Base-by-base conservation (phyloP, 768 basidiomycete species). In the Amanita polypyramis region DNA sequence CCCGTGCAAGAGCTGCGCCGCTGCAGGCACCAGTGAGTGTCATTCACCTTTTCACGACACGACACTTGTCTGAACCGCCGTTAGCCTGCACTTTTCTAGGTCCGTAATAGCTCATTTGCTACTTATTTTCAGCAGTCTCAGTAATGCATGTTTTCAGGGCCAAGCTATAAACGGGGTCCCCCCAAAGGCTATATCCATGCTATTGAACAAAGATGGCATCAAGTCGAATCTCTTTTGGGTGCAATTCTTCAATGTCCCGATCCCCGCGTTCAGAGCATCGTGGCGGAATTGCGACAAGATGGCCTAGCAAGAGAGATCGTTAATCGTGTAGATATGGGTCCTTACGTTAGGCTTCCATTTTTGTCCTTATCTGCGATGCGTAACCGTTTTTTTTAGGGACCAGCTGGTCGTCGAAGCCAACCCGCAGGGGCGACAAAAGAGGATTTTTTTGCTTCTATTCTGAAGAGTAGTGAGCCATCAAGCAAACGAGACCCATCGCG, bases 121-220 rank as follows among this genome's bases (percentile, higher is more conserved):
- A 25, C 33, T 45, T 21, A 23, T 35, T 23, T 43, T 27, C 34
- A 36, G 19, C 47, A 7, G 33, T 27, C 12, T 21, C 20, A 29
- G 2, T 36, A 23, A 38, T 19, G 19, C 8, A 17, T 30, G 4
- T 14, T 19, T 38, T 11, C 47, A 87, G 85, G 82, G 38, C 84
- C 84, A 0, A 85, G 82, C 58, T 83, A 82, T 61, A 85, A 85
- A 59, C 81, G 89, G 7, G 90, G 89, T 8, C 85, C 85, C 8
- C 86, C 87, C 5, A 89, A 89, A 58, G 91, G 91, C 15, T 94
- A 94, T 61, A 92, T 94, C 43, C 86, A 92, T 61, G 90, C 90
- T 33, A 91, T 94, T 44, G 91, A 94, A 65, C 85, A 87, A 51
- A 66, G 90, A 56, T 85, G 91, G 80, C 91, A 94, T 56, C 86